A percentile compares a stretch with the other conserved stretches of the same genome.
Conservation (phyloP, 257 asterid genomes). For the Misopates orontium region DNA sequence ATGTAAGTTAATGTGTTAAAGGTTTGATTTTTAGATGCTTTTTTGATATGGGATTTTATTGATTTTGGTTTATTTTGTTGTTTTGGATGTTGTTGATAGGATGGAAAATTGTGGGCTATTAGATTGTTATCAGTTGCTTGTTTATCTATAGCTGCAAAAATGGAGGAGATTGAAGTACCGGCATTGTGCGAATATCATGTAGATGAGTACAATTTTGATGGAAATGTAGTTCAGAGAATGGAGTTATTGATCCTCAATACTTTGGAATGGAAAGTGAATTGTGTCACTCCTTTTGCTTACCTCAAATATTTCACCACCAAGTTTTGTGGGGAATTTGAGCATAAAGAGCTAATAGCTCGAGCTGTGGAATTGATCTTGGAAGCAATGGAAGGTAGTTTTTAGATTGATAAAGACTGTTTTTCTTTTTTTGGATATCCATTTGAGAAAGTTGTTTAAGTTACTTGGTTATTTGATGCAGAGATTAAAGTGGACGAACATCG, state of each 20-base stretch:
- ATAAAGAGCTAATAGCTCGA: conserved; percentile 25
- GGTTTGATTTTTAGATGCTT: background rate
- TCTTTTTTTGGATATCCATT: background rate
- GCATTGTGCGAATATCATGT: conserved; percentile 40
- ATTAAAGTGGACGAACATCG: conserved; percentile 38
- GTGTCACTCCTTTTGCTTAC: conserved; percentile 47
- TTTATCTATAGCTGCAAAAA: conserved; percentile 61
- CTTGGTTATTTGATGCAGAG: conserved; percentile 33
- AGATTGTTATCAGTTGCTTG: conserved; percentile 54
- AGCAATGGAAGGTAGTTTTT: conserved; percentile 40
- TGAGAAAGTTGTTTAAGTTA: conserved; percentile 4
- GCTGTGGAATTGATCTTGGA: conserved; percentile 39
- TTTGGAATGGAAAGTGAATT: conserved; percentile 52
- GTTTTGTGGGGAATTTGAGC: conserved; percentile 33
- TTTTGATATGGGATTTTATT: conserved; percentile 1
- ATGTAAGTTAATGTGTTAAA: conserved; percentile 34
- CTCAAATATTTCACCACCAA: conserved; percentile 41
- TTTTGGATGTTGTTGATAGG: conserved; percentile 33
- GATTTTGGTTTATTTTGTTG: background rate
- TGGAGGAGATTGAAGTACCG: conserved; percentile 52
- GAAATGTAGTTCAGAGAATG: conserved; percentile 41
- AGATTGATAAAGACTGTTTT: background rate
- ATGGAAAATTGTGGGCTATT: conserved; percentile 45
- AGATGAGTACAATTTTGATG: conserved; percentile 41
- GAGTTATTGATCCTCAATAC: conserved; percentile 45